Evolutionary conservation across 78 protist genomes (phyloP).

Genomic region (Protostelium mycophagum): DNA sequence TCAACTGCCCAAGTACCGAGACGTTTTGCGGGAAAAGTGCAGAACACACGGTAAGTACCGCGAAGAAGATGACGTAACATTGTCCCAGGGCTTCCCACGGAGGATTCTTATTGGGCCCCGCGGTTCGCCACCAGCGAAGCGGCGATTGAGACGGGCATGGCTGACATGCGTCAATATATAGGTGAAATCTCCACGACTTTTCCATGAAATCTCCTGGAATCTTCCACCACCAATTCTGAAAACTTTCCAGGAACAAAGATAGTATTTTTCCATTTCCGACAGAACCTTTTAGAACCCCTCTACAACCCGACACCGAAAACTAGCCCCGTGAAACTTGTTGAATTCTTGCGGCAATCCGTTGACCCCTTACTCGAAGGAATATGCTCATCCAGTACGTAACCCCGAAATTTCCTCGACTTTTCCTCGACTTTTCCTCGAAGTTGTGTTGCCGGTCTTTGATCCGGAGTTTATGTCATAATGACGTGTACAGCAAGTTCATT

Average conservation of each 20-base stretch:
- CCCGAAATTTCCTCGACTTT: too few relatives aligned
- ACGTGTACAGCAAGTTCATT: too few relatives aligned
- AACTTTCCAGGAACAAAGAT: background rate
- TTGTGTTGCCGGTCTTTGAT: too few relatives aligned
- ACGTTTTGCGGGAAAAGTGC: too few relatives aligned
- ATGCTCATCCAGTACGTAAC: background rate
- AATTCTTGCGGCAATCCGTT: background rate
- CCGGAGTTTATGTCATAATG: too few relatives aligned
- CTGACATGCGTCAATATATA: background rate
- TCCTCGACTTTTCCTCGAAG: background rate
- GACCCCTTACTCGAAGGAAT: background rate
- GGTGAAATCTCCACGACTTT: background rate
- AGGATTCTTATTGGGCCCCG: background rate
- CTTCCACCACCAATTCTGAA: background rate
- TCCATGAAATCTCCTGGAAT: background rate
- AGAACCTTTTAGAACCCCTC: background rate
- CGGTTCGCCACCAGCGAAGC: background rate
- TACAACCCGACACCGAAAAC: background rate
- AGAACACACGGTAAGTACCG: too few relatives aligned
- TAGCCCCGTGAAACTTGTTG: background rate
- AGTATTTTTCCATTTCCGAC: background rate
- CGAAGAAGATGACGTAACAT: too few relatives aligned
- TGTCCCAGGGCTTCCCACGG: background rate
- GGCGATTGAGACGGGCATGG: background rate
- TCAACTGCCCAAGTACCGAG: background rate